Evolutionary conservation across 495 filamentous ascomycete genomes (phyloP).

Genomic region (Diplogelasinospora grovesii): DNA sequence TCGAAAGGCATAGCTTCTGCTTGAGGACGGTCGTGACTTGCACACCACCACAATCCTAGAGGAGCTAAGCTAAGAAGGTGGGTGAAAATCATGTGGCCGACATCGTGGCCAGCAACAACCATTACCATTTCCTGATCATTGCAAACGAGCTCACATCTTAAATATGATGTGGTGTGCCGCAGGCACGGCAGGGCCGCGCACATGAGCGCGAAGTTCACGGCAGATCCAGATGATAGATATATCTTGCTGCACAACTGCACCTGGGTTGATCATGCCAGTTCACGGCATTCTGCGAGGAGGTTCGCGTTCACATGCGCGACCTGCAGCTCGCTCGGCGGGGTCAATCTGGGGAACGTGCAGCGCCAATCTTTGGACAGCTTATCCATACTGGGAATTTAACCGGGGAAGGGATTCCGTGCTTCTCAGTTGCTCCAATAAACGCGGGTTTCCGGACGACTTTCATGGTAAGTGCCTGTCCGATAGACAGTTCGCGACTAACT

Average conservation of each 20-base stretch:
- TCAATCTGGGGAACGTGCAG: conserved; percentile 6
- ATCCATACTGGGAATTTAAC: no score
- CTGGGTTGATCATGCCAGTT: conserved; percentile 9
- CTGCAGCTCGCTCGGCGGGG: conserved; percentile 16
- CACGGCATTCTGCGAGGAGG: conserved; percentile 7
- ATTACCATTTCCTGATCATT: no score
- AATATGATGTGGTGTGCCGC: no score
- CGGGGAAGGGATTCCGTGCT: background rate
- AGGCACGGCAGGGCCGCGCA: no score
- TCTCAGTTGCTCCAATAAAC: no score
- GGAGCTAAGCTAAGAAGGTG: no score
- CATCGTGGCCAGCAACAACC: background rate
- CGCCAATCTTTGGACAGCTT: background rate
- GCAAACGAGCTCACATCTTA: no score
- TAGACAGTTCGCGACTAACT: no score
- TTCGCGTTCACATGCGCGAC: conserved; percentile 14
- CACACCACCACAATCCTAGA: background rate
- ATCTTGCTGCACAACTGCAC: background rate
- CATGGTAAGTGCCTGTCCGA: no score
- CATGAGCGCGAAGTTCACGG: no score
- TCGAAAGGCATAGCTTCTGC: background rate
- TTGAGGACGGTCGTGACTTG: background rate
- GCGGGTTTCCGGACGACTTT: no score
- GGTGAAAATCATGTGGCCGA: conserved; percentile 5
- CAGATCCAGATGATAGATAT: background rate